phyloP scores from a whole-genome alignment of 305 asterid genomes.

The Plantago coronopus region DNA sequence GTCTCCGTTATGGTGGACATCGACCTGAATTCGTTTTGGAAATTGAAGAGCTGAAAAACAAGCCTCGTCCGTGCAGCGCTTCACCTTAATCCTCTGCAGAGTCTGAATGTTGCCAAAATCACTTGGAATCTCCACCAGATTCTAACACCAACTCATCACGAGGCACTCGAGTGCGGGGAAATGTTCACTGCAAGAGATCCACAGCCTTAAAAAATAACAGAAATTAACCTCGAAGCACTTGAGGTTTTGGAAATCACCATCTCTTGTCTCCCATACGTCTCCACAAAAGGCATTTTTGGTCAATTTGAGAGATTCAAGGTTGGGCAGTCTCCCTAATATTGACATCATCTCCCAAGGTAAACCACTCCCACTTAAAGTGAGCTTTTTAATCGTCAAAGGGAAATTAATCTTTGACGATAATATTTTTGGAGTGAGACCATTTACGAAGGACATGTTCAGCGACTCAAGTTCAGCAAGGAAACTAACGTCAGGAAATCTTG shows the following conservation, averaged over 20 bases:
- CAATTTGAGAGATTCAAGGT: slow-evolving; percentile 28
- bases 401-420: background rate
- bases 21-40: background rate
- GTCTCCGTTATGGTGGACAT: too few species aligned
- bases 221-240: slow-evolving; percentile 17
- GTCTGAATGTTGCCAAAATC: slow-evolving; percentile 8
- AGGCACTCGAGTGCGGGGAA: slow-evolving; percentile 16
- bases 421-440: background rate
- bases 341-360: slow-evolving; percentile 17
- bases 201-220: background rate
- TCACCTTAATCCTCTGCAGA: slow-evolving; percentile 22
- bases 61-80: background rate
- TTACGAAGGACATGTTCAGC: background rate
- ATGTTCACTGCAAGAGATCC: slow-evolving; percentile 11
- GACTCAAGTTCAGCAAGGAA: slow-evolving; percentile 3
- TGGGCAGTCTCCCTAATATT: slow-evolving; percentile 19
- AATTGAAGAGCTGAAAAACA: background rate
- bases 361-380: slow-evolving; percentile 17
- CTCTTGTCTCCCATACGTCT: slow-evolving; percentile 21
- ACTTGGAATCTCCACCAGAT: slow-evolving; percentile 18
- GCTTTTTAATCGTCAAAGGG: slow-evolving; percentile 25
- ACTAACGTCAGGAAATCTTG: background rate
- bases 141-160: background rate
- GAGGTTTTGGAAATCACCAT: slow-evolving; percentile 21
- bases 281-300: slow-evolving; percentile 6